Base-by-base conservation (phyloP, 176 grass and related monocot genomes). In the Cymbopogon citratus region DNA sequence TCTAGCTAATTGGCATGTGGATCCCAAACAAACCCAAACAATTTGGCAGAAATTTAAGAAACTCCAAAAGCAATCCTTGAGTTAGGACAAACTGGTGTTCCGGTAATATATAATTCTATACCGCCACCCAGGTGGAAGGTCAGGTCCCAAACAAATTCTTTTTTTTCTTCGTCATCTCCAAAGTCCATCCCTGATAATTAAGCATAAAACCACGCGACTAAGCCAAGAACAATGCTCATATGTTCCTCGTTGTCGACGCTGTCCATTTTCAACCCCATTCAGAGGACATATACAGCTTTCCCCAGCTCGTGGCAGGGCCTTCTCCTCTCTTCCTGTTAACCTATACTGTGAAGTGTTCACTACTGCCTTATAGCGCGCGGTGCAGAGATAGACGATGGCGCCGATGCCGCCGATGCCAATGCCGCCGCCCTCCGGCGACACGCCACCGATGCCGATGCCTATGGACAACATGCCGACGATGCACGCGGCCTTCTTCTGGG, bases 401-500 rank as follows among this genome's bases (percentile, higher is more conserved):
- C n/a, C n/a, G n/a, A n/a, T n/a, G n/a, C n/a, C n/a, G n/a, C n/a
- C n/a, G 51, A 54, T 56, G 52, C 19, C 18, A 0, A 57, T 57
- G 54, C 54, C 54, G 19, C 19, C 18, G 1, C 16, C 49, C 49
- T 19, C 49, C 49, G 18, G 48, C 1, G 5, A 16, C 46, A 52
- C 5, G 16, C 16, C 80, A 40, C 21, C 54, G 15, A 80, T 36
- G 45, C 15, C 51, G 7, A 57, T 57, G 52, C 52, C 67, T 0
- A 34, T 21, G 21, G 34, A 12, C 16, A 56, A 6, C 54, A 57
- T 57, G 54, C 44, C 65, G 0, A 29, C 64, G 59, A 94, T 87
- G 92, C 89, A 87, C 38, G 71, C 46, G 81, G 51, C 86, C 35
- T 94, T 94, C 84, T 91, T 66, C 75, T 94, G 92, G 89, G 92